A percentile compares a stretch with the other conserved stretches of the same genome.
Conservation (phyloP, 2,329 filamentous ascomycete genomes). For the Ophiocordyceps camponoti-leonardi region DNA sequence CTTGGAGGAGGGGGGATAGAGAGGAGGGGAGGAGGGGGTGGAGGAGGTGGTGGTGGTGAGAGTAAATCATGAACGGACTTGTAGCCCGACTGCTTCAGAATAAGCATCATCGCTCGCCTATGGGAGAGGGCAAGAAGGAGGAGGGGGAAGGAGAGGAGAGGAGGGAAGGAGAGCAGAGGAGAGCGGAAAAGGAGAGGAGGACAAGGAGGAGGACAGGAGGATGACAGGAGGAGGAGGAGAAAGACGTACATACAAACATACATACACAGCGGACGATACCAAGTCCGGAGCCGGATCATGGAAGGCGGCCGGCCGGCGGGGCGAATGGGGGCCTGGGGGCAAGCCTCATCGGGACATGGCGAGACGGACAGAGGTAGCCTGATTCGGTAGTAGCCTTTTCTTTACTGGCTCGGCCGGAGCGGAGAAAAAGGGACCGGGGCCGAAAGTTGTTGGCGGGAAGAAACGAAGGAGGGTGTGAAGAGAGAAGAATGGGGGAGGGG, state of each 20-base stretch:
- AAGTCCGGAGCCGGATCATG: too few relatives aligned
- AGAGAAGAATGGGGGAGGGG: neutral
- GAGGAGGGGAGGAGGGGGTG: too few relatives aligned
- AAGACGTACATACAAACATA: constrained; percentile 1
- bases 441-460: neutral
- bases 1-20: constrained; percentile 26
- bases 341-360: too few relatives aligned
- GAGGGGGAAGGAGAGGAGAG: constrained; percentile 5
- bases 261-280: too few relatives aligned
- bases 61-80: constrained; percentile 44
- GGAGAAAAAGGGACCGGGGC: too few relatives aligned
- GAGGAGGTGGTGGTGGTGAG: too few relatives aligned
- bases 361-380: too few relatives aligned
- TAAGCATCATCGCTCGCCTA: constrained; percentile 37
- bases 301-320: too few relatives aligned
- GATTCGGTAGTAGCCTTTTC: too few relatives aligned
- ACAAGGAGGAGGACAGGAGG: too few relatives aligned
- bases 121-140: constrained; percentile 5
- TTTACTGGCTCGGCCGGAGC: too few relatives aligned
- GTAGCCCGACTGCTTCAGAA: constrained; percentile 43
- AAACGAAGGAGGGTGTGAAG: constrained; percentile 5
- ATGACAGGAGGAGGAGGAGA: constrained; percentile 1
- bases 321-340: too few relatives aligned
- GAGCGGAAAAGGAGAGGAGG: neutral
- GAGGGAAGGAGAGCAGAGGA: neutral